Evolutionary conservation across 1,284 basidiomycete species (phyloP).

Genomic region (Tilletiaria anomala): DNA sequence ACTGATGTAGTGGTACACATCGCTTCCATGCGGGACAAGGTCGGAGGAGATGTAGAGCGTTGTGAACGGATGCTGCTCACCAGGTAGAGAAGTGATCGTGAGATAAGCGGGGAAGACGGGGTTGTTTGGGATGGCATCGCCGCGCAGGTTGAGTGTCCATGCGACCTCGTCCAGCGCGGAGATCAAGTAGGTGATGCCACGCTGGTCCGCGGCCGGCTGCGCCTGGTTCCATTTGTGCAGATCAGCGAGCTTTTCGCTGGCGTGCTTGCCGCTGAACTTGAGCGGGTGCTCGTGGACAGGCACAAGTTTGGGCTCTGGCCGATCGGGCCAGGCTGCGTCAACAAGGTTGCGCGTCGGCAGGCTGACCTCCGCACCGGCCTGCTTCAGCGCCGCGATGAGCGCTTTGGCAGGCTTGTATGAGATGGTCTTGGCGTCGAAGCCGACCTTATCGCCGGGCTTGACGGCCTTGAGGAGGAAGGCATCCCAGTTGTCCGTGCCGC

Average conservation of each 20-base stretch:
- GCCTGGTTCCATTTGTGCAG: no score
- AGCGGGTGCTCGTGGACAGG: conserved; percentile 61
- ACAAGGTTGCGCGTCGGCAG: conserved; percentile 56
- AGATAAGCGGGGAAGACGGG: conserved; percentile 34
- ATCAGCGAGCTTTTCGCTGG: conserved; percentile 29
- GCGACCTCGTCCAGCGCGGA: conserved; percentile 31
- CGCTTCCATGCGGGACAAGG: conserved; percentile 8
- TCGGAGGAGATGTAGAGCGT: conserved; percentile 18
- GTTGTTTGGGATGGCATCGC: conserved; percentile 27
- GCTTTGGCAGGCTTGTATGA: conserved; percentile 51
- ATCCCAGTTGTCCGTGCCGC: no score
- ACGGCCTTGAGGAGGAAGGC: conserved; percentile 35
- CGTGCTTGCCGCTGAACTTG: conserved; percentile 53
- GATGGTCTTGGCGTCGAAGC: conserved; percentile 76
- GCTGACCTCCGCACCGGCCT: conserved; percentile 44
- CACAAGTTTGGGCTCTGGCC: conserved; percentile 54
- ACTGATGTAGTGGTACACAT: conserved; percentile 12
- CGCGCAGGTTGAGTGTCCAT: conserved; percentile 33
- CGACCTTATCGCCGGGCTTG: conserved; percentile 51
- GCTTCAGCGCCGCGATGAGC: conserved; percentile 7
- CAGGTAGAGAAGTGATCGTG: conserved; percentile 2
- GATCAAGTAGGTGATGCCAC: conserved; percentile 17
- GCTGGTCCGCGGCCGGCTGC: no score
- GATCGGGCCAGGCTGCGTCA: conserved; percentile 64
- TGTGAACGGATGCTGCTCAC: conserved; percentile 2